Evolutionary conservation across 306 rosid species (phyloP).

Genomic region (Senna tora): DNA sequence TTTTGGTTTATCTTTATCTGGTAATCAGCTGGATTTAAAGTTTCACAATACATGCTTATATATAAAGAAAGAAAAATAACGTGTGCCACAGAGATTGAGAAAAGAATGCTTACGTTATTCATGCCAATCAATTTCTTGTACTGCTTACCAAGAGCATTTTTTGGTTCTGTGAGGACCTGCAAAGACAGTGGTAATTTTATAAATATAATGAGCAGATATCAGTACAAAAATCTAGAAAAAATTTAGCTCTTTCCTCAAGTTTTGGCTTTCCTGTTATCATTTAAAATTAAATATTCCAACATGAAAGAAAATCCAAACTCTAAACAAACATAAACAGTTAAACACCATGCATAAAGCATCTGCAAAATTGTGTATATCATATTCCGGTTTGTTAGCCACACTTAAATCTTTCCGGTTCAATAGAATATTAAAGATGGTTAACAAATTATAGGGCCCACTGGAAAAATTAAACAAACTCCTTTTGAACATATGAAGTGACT

Average conservation of each 20-base stretch:
- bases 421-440: neutral
- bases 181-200: constrained; percentile 36
- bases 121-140: constrained; percentile 88
- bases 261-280: neutral
- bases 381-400: neutral
- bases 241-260: constrained; percentile 21
- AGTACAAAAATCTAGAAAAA: neutral
- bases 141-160: constrained; percentile 94
- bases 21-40: neutral
- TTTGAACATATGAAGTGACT: constrained; percentile 1
- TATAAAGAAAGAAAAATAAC: neutral
- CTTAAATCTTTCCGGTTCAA: neutral
- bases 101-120: constrained; percentile 70
- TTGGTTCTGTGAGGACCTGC: constrained; percentile 92
- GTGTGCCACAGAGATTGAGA: neutral
- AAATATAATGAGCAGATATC: constrained; percentile 25
- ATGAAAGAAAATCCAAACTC: constrained; percentile 10
- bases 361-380: neutral
- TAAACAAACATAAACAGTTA: neutral
- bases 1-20: neutral
- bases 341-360: constrained; percentile 1
- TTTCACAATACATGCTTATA: neutral
- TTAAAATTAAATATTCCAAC: constrained; percentile 29
- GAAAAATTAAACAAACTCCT: neutral
- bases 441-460: neutral